Percentiles rank a stretch among this genome's conserved stretches.
These are phyloP conservation scores for Leptographium wingfieldii DNA, from an alignment of 2,329 filamentous ascomycete species.

Conservation along the genomic window DNA sequence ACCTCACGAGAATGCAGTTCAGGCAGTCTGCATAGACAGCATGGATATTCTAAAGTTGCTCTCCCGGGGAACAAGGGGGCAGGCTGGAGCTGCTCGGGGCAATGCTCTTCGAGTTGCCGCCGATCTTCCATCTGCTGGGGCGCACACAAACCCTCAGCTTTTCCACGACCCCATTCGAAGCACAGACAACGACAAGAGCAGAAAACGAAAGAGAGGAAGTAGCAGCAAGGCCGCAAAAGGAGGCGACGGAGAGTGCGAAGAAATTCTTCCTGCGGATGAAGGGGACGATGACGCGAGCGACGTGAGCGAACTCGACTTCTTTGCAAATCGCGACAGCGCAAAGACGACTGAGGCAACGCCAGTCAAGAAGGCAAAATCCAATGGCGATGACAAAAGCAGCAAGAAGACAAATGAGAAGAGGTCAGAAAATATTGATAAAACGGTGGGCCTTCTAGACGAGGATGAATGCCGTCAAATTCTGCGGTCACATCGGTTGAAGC, in stretches of 20 bases:
- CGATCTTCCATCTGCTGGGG: constrained; percentile 52
- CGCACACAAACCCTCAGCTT: constrained; percentile 53
- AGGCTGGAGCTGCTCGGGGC: constrained; percentile 16
- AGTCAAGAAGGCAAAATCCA: constrained; percentile 18
- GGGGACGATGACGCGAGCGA: constrained; percentile 21
- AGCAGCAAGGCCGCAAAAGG: neutral
- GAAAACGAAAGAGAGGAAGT: constrained; percentile 32
- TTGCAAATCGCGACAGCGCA: constrained; percentile 30
- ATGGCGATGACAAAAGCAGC: constrained; percentile 18
- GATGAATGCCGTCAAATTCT: constrained; percentile 64
- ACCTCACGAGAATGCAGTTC: neutral
- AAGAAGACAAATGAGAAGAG: constrained; percentile 15
- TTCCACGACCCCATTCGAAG: constrained; percentile 41
- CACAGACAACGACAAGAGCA: constrained; percentile 36
- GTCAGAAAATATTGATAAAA: constrained; percentile 19
- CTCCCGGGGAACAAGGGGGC: constrained; percentile 51
- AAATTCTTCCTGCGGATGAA: constrained; percentile 20
- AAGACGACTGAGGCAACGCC: constrained; percentile 1
- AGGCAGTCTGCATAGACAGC: neutral
- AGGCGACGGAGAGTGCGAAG: constrained; percentile 10
- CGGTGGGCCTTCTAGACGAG: constrained; percentile 37
- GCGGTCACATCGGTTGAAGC: constrained; percentile 71
- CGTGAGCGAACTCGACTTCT: constrained; percentile 44
- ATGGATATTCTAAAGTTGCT: constrained; percentile 68
- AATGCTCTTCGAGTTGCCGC: constrained; percentile 22